A percentile compares a stretch with the other conserved stretches of the same genome.
These are phyloP conservation scores for Inga laurina DNA, from an alignment of 306 rosid species.

Conservation along the genomic window DNA sequence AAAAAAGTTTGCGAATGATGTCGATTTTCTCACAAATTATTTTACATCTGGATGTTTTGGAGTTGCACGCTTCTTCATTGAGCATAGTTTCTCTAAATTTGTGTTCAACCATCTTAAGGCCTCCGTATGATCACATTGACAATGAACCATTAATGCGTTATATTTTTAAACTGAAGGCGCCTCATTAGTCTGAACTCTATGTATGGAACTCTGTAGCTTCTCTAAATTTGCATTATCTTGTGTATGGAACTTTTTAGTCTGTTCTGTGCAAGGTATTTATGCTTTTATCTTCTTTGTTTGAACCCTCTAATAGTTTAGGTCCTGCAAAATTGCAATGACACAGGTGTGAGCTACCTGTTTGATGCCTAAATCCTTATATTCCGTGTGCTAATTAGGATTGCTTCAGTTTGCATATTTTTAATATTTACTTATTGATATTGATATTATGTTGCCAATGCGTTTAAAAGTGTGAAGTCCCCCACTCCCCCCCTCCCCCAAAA, in stretches of 20 bases:
- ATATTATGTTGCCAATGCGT: conserved; percentile 5
- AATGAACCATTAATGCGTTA: background rate
- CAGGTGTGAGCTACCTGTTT: background rate
- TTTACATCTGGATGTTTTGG: background rate
- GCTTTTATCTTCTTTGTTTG: background rate
- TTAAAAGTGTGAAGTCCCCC: background rate
- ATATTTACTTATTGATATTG: background rate
- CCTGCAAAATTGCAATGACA: background rate
- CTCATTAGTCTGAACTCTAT: background rate
- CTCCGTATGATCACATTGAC: background rate
- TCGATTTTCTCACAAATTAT: background rate
- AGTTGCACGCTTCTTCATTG: background rate
- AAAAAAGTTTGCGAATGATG: background rate
- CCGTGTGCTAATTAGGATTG: background rate
- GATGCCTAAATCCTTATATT: background rate
- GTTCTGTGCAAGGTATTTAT: background rate
- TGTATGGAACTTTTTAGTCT: background rate
- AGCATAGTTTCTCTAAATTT: background rate
- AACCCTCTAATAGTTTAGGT: background rate
- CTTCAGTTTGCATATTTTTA: background rate
- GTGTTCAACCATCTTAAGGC: background rate
- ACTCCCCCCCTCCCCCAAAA: no score
- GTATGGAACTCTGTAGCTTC: background rate
- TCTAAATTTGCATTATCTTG: background rate
- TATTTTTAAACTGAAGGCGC: background rate